Evolutionary conservation across 495 filamentous ascomycete genomes (phyloP).

Genomic region (Penicillium waksmanii): DNA sequence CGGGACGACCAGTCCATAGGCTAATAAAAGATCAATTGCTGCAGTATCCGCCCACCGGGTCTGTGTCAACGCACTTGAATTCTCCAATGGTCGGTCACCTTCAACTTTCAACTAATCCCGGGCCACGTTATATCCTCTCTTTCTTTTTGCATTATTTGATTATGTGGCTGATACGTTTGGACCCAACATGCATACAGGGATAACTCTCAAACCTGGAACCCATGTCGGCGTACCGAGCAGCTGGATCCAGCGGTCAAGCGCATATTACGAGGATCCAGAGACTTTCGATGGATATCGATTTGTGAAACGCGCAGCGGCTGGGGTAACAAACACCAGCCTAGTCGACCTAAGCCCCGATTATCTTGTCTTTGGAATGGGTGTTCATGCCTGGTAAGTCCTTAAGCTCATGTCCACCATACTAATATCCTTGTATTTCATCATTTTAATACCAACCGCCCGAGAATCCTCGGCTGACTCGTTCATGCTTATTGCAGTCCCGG

Average conservation of each 20-base stretch:
- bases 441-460: slow-evolving; percentile 23
- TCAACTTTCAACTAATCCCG: neutral
- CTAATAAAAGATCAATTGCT: slow-evolving; percentile 5
- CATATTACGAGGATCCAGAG: slow-evolving; percentile 23
- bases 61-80: slow-evolving; percentile 18
- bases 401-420: neutral
- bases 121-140: too few species aligned
- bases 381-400: slow-evolving; percentile 28
- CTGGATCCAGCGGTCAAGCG: slow-evolving; percentile 25
- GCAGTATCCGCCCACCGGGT: slow-evolving; percentile 33
- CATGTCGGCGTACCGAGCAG: slow-evolving; percentile 31
- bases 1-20: neutral
- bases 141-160: neutral
- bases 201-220: slow-evolving; percentile 28
- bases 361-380: slow-evolving; percentile 34
- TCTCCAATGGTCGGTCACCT: slow-evolving; percentile 26
- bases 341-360: slow-evolving; percentile 33
- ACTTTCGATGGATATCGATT: slow-evolving; percentile 37
- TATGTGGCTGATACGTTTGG: neutral
- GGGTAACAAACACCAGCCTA: slow-evolving; percentile 19
- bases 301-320: slow-evolving; percentile 22
- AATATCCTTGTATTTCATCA: slow-evolving; percentile 1
- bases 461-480: slow-evolving; percentile 20
- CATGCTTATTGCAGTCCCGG: slow-evolving; percentile 46
- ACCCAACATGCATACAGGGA: slow-evolving; percentile 13